Evolutionary conservation across 805 yeast species (phyloP).

Genomic region (Candida nemodendra): DNA sequence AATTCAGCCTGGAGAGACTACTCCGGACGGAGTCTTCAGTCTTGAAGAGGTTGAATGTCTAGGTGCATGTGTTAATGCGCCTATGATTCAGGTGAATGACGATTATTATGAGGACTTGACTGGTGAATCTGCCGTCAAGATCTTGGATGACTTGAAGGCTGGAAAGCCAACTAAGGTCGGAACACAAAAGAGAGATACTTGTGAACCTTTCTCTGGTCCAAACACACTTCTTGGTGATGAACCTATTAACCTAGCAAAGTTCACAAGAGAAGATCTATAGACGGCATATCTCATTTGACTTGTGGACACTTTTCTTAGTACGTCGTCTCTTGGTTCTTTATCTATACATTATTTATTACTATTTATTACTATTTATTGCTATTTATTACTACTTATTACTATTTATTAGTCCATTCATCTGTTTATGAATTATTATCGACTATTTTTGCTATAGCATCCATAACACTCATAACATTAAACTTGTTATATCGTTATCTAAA

Average conservation of each 20-base stretch:
- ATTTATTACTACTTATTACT: not conserved
- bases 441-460: not conserved
- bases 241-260: slow-evolving; percentile 66
- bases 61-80: slow-evolving; percentile 91
- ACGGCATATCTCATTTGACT: too few relatives aligned
- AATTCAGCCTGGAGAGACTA: slow-evolving; percentile 75
- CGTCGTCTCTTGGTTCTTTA: too few relatives aligned
- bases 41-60: slow-evolving; percentile 87
- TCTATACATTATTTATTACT: slow-evolving; percentile 1
- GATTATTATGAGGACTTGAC: slow-evolving; percentile 82
- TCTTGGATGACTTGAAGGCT: slow-evolving; percentile 60
- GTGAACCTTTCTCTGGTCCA: slow-evolving; percentile 76
- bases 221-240: slow-evolving; percentile 58
- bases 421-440: not conserved
- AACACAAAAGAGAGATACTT: slow-evolving; percentile 60
- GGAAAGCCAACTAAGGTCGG: slow-evolving; percentile 68
- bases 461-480: not conserved
- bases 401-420: not conserved
- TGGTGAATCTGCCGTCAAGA: slow-evolving; percentile 55
- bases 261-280: slow-evolving; percentile 71
- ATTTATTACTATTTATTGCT: slow-evolving; percentile 4
- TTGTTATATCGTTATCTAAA: too few relatives aligned
- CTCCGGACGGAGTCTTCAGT: slow-evolving; percentile 72
- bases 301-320: too few relatives aligned
- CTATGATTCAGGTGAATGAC: slow-evolving; percentile 83